Evolutionary conservation across 2,329 filamentous ascomycete genomes (phyloP), one percentile per base, ranked within the genome.

Genomic region (Arthrinium phaeospermum): DNA sequence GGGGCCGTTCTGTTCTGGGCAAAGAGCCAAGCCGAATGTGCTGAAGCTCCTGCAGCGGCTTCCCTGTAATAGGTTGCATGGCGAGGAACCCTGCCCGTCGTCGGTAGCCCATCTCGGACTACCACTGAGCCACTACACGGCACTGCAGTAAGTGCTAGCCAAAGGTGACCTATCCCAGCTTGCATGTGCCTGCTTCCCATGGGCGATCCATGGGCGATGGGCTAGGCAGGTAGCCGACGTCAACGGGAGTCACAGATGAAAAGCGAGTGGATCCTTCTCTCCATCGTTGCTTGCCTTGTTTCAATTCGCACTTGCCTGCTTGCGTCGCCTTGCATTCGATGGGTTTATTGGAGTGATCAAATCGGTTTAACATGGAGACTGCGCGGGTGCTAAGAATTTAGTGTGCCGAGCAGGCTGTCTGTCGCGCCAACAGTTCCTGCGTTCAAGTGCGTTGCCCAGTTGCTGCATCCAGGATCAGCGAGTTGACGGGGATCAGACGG

Each of bases 1-100:
- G 27, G 24, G 13, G 51, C 13, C 24, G 24, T 41, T 41, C 37
- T 41, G 51, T 27, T 57, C 24, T 57, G 24, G 27, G 53, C 53
- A 61, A 24, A n/a, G 13, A 27, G 57, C 57, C 57, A 64, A 64
- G 57, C 12, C 57, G 16, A 37, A 41, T 41, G 57, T 41, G 57
- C 34, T 64, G 57, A 64, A 64, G 57, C 57, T 41, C 30, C 19
- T 64, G 57, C 57, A 41, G 34, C 57, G 41, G 12, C 34, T 41
- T 41, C 57, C 30, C 57, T 41, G 57, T 22, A 61, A 34, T 19
- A 64, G 34, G 57, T 64, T 64, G 57, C 57, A 64, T 64, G 34
- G 57, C 19, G 19, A 41, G 57, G 53, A 64, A 64, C 57, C 57
- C 41, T 64, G 57, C n/a, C 53, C 53, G 30, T 41, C 22, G 53